Evolutionary conservation across 345 rosid species (phyloP).

Genomic region (Aegle marmelos): DNA sequence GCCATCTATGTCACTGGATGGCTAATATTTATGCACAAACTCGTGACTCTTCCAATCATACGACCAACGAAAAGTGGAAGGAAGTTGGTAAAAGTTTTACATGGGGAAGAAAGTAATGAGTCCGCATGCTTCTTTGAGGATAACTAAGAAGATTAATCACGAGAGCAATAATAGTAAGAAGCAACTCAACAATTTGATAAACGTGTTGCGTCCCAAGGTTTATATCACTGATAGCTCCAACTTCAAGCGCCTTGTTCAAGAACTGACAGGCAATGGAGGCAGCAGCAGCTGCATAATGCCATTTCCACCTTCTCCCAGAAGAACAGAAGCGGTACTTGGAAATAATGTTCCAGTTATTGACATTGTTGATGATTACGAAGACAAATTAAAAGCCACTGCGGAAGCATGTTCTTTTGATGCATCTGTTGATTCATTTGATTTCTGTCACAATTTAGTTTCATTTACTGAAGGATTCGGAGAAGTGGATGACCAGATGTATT

Average conservation of each 20-base stretch:
- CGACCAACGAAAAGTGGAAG: not conserved
- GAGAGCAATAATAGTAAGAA: conserved; percentile 1
- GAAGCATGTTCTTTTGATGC: conserved; percentile 7
- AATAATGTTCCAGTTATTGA: not conserved
- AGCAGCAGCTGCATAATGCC: not conserved
- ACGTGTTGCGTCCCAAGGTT: conserved; percentile 39
- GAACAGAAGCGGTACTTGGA: not conserved
- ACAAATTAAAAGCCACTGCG: not conserved
- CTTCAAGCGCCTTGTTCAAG: conserved; percentile 52
- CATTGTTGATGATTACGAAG: not conserved
- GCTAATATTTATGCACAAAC: not conserved
- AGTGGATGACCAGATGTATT: not conserved
- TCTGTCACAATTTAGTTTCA: not conserved
- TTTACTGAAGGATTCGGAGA: not conserved
- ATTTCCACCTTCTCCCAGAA: not conserved
- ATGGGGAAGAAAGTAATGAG: conserved; percentile 28
- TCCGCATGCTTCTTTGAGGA: conserved; percentile 3
- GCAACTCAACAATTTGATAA: conserved; percentile 18
- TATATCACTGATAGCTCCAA: conserved; percentile 41
- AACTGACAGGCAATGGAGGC: conserved; percentile 34
- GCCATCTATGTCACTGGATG: not conserved
- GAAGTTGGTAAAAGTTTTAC: too few relatives aligned
- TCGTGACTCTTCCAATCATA: not conserved
- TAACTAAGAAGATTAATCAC: conserved; percentile 13
- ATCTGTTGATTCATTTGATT: conserved; percentile 2